Conservation (phyloP, 257 asterid genomes). For the Vinca minor region DNA sequence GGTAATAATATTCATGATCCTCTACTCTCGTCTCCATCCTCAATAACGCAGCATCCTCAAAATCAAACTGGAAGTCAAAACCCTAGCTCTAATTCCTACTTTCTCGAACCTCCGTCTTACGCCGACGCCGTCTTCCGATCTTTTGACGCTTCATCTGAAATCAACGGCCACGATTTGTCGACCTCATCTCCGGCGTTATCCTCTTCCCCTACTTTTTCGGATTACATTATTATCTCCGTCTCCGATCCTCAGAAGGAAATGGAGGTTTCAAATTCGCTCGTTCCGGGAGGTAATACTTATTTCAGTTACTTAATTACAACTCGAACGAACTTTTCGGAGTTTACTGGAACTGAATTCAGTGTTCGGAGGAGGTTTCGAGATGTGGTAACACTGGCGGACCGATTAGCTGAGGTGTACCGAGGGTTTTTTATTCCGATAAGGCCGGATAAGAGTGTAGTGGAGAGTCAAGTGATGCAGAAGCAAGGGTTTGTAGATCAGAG, state of each 20-base stretch:
- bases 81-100: constrained; percentile 46
- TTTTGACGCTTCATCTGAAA: constrained; percentile 47
- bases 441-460: constrained; percentile 94
- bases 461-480: constrained; percentile 91
- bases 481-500: constrained; percentile 83
- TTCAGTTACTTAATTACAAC: constrained; percentile 74
- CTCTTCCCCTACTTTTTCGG: constrained; percentile 28
- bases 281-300: constrained; percentile 52
- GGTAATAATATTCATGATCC: constrained; percentile 8
- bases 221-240: constrained; percentile 54
- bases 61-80: constrained; percentile 30
- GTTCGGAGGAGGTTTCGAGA: constrained; percentile 90
- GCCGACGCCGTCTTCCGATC: constrained; percentile 91
- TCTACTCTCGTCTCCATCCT: constrained; percentile 18
- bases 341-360: constrained; percentile 56
- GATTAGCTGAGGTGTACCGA: constrained; percentile 61
- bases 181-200: constrained; percentile 21
- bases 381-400: constrained; percentile 65
- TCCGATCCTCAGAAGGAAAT: constrained; percentile 77
- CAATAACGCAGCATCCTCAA: constrained; percentile 3
- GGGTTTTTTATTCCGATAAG: constrained; percentile 78
- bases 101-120: constrained; percentile 98
- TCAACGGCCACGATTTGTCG: constrained; percentile 46
- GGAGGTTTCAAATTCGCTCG: constrained; percentile 61
- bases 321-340: constrained; percentile 60